Evolutionary conservation across 2,329 filamentous ascomycete genomes (phyloP), one percentile per base, ranked within the genome.

Genomic region (Lachnellula hyalina): DNA sequence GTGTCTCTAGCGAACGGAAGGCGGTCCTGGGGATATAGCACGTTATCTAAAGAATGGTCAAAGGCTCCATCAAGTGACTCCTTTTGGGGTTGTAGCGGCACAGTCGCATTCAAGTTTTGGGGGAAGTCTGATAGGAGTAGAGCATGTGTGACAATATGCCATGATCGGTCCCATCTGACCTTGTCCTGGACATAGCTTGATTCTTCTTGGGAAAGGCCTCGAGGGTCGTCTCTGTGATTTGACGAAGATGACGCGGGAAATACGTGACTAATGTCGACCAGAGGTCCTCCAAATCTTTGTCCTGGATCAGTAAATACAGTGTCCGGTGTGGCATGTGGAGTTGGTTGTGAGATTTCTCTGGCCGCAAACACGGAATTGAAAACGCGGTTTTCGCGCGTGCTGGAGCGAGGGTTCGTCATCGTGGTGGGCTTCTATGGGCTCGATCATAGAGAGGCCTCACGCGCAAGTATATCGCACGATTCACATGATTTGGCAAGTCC

Each of bases 91-190:
- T 59, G 57, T 4, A 65, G 46, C 21, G 55, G 35, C 38, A 63
- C 57, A 17, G 61, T 34, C 19, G 57, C 32, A 40, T 56, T 58
- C 34, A 50, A 61, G 23, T 77, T 79, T 63, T 81, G 79, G 63
- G 82, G 77, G 7, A 72, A 74, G 2, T 80, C 72, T 8, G 82
- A 80, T 21, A 86, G 73, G 47, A 76, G 75, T 46, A 86, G 79
- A 35, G 73, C 74, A 32, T 79, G 75, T 15, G 82, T 85, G 57
- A 85, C 82, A 28, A 74, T 71, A 65, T 83, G 79, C 84, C 84
- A 86, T 55, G 83, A 81, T 58, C 78, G 73, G 65, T 85, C 81
- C 75, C 78, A 84, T 59, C 74, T 75, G 52, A 77, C 73, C 69
- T 85, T 83, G 61, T 70, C 62, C 47, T 58, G 48, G 8, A 64